Conservation (phyloP, 192 early-diverging fungal species). For the Coemansia sp. region DNA sequence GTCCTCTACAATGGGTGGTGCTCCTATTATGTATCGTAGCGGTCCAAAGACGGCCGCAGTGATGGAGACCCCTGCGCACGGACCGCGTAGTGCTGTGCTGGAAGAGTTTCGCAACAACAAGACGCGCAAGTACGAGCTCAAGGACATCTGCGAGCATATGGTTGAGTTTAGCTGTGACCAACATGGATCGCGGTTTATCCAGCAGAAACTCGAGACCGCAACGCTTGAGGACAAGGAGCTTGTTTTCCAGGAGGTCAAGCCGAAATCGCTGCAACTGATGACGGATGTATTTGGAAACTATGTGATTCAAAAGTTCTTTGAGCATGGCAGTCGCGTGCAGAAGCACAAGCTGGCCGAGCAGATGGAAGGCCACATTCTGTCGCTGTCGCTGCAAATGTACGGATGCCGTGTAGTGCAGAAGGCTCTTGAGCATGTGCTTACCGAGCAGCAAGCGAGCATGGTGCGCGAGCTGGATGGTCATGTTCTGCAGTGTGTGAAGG, state of each 20-base stretch:
- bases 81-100: constrained; percentile 78
- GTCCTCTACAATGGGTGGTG: constrained; percentile 19
- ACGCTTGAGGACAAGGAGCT: constrained; percentile 92
- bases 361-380: constrained; percentile 95
- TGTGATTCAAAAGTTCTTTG: constrained; percentile 99
- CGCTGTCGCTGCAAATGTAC: constrained; percentile 98
- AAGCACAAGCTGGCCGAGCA: constrained; percentile 89
- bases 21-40: constrained; percentile 37
- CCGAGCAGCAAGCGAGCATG: constrained; percentile 87
- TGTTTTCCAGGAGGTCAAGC: constrained; percentile 95
- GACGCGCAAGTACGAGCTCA: constrained; percentile 93
- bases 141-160: constrained; percentile 91
- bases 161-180: constrained; percentile 99
- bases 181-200: constrained; percentile 98
- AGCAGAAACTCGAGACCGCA: constrained; percentile 95
- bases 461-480: constrained; percentile 92
- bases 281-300: constrained; percentile 99
- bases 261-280: constrained; percentile 90
- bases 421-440: constrained; percentile 90
- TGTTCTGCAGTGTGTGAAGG: constrained; percentile 98
- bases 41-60: constrained; percentile 37
- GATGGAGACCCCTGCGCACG: constrained; percentile 58
- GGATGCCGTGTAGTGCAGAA: constrained; percentile 99
- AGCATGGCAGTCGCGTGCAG: constrained; percentile 93
- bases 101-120: constrained; percentile 99